Evolutionary conservation across 2,329 filamentous ascomycete species (phyloP).

Genomic region (Emmonsia crescens): DNA sequence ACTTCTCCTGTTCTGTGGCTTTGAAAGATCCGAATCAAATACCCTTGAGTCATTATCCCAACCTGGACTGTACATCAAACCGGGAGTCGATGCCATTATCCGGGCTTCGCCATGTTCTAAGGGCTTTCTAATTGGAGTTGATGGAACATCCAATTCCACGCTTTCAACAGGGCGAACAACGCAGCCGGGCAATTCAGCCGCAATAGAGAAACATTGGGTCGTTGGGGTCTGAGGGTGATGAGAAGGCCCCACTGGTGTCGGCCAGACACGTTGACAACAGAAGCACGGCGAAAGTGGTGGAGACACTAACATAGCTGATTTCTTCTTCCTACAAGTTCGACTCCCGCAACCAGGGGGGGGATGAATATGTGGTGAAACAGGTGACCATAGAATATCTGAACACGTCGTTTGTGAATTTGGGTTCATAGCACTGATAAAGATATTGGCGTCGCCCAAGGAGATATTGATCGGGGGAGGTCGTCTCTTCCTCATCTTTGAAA

Average conservation of each 20-base stretch:
- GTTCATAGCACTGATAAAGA: constrained; percentile 8
- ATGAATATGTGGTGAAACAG: constrained; percentile 9
- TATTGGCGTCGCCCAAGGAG: constrained; percentile 11
- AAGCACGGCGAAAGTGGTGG: not conserved
- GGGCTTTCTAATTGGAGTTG: constrained; percentile 5
- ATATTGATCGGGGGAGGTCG: constrained; percentile 12
- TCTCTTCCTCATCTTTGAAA: constrained; percentile 13
- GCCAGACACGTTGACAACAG: not conserved
- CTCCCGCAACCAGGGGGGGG: constrained; percentile 6
- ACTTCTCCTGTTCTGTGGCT: constrained; percentile 1
- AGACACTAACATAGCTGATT: not conserved
- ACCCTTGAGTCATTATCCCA: not conserved
- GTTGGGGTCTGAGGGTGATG: not conserved
- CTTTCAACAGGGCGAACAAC: not conserved
- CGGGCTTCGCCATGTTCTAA: constrained; percentile 4
- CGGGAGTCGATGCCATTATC: constrained; percentile 2
- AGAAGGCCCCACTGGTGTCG: not conserved
- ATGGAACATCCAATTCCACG: constrained; percentile 7
- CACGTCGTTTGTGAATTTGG: constrained; percentile 6
- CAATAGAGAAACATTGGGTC: constrained; percentile 4
- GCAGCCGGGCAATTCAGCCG: constrained; percentile 9
- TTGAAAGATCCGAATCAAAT: not conserved
- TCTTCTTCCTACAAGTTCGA: constrained; percentile 6
- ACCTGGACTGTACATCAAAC: constrained; percentile 2
- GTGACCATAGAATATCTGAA: constrained; percentile 8